These are phyloP conservation scores for Chamaenerion angustifolium DNA, from an alignment of 345 rosid species.

Conservation along the genomic window DNA sequence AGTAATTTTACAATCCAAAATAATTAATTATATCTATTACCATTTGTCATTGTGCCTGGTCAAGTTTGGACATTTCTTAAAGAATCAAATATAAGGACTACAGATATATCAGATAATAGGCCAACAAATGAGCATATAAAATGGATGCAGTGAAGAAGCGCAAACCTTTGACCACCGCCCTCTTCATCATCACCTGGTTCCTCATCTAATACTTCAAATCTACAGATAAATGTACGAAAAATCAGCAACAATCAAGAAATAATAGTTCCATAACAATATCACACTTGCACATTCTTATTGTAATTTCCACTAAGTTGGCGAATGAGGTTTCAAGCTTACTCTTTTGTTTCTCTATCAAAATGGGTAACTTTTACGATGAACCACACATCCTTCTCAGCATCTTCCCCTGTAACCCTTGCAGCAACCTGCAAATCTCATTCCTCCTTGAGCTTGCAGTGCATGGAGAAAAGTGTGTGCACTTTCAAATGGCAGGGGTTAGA, in stretches of 20 bases:
- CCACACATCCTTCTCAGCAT: constrained; percentile 91
- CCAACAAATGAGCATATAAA: no score
- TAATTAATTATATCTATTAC: no score
- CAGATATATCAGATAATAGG: no score
- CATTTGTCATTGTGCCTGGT: no score
- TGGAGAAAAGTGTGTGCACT: neutral
- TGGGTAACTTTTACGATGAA: constrained; percentile 81
- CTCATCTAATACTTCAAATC: constrained; percentile 89
- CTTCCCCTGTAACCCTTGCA: constrained; percentile 66
- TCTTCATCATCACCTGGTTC: constrained; percentile 76
- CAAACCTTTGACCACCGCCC: constrained; percentile 59
- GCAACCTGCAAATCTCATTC: constrained; percentile 45
- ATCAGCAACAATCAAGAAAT: neutral
- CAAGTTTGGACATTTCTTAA: no score
- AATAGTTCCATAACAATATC: neutral
- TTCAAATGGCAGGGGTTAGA: no score
- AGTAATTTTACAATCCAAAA: no score
- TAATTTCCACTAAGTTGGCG: neutral
- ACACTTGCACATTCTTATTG: neutral
- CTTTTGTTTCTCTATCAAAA: constrained; percentile 81
- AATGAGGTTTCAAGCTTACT: constrained; percentile 34
- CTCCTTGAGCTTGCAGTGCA: no score
- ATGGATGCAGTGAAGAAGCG: neutral
- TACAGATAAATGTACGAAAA: constrained; percentile 12
- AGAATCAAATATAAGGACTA: no score